Percentiles rank a stretch among this genome's conserved stretches.
These are phyloP conservation scores for Raddia guianensis DNA, from an alignment of 176 grass and related monocot species.

Conservation along the genomic window DNA sequence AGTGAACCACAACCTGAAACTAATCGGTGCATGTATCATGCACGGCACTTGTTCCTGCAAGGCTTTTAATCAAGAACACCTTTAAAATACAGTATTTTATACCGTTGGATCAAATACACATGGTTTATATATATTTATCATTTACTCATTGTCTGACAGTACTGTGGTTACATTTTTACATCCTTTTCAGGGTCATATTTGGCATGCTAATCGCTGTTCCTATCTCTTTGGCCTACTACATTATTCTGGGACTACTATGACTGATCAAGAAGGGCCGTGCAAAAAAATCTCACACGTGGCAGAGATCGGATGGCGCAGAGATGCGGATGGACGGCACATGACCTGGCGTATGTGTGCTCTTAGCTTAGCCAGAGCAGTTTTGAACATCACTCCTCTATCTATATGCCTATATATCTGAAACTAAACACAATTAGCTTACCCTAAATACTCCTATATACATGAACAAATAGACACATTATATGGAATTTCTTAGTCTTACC, in stretches of 20 bases:
- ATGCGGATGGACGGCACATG: not conserved
- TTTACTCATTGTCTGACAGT: too few relatives aligned
- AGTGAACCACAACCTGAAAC: not conserved
- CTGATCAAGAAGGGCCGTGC: not conserved
- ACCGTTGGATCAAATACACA: too few relatives aligned
- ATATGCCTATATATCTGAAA: not conserved
- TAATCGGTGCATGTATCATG: not conserved
- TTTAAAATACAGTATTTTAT: too few relatives aligned
- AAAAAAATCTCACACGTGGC: not conserved
- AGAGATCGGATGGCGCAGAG: not conserved
- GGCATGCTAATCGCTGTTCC: slow-evolving; percentile 90
- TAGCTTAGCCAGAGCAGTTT: not conserved
- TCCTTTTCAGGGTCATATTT: slow-evolving; percentile 78
- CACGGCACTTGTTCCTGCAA: not conserved
- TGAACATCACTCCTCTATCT: not conserved
- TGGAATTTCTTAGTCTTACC: too few relatives aligned
- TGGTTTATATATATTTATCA: too few relatives aligned
- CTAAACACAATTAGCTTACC: too few relatives aligned
- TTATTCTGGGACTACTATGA: slow-evolving; percentile 70
- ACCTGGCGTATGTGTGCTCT: not conserved
- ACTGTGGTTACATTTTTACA: not conserved
- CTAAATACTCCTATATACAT: too few relatives aligned
- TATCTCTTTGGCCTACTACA: slow-evolving; percentile 79
- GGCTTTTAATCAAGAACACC: not conserved
- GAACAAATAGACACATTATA: too few relatives aligned